Evolutionary conservation across 305 asterid genomes (phyloP).

Genomic region (Lippia alba): DNA sequence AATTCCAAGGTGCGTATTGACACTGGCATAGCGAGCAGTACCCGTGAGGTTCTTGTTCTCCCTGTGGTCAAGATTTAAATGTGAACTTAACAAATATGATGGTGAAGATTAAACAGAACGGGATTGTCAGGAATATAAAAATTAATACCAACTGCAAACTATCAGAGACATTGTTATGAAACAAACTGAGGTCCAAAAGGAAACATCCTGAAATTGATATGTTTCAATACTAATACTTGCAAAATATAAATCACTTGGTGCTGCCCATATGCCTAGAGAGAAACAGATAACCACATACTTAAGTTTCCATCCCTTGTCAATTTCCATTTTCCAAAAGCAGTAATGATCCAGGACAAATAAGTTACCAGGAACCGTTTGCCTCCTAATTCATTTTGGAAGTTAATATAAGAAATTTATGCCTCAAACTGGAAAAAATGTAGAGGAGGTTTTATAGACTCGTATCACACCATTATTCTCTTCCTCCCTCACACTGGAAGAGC

Average conservation of each 20-base stretch:
- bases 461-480: slow-evolving; percentile 9
- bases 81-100: slow-evolving; percentile 26
- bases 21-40: slow-evolving; percentile 84
- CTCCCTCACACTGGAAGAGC: slow-evolving; percentile 7
- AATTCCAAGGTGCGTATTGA: slow-evolving; percentile 78
- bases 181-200: no score
- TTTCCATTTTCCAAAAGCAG: no score
- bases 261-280: no score
- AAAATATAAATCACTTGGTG: no score
- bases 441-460: background rate
- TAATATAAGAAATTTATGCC: background rate
- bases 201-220: no score
- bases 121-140: background rate
- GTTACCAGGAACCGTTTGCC: no score
- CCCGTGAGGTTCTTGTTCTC: slow-evolving; percentile 86
- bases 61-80: slow-evolving; percentile 46
- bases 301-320: no score
- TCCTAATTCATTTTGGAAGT: no score
- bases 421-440: background rate
- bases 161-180: no score
- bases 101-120: slow-evolving; percentile 1
- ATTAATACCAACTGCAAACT: background rate
- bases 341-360: no score
- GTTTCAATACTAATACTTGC: no score
- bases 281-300: no score